Evolutionary conservation across 2,329 filamentous ascomycete genomes (phyloP), one percentile per base, ranked within the genome.

Genomic region (Botrytis pseudocinerea): DNA sequence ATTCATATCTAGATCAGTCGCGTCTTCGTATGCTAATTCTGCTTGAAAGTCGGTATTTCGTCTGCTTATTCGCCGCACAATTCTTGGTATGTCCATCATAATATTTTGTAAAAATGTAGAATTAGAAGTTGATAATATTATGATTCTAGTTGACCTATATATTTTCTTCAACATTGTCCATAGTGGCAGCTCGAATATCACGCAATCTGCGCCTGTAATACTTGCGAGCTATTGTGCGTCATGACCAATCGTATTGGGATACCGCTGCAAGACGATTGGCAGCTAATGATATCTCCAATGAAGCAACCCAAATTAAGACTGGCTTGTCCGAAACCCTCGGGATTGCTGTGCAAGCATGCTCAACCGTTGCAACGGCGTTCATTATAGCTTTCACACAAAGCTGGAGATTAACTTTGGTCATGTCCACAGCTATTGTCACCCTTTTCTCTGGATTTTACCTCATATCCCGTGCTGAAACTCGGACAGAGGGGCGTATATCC

Each of bases 361-460:
- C 40, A 44, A 65, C 40, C 38, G 46, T 69, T 28, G 8, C 44
- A 25, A 51, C 40, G 48, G 63, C 63, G 20, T 65, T 65, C 22
- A 32, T 65, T 20, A 44, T 65, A 65, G 63, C 63, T 25, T 65
- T 65, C 63, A 46, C 63, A 10, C 38, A 42, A 32, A 42, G 44
- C 22, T 65, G 40, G 63, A 65, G 44, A 42, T 44, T 65, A 20
- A 65, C 63, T 10, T n/a, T 65, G 18, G 63, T 48, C 65, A 69
- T 48, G 32, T 38, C 46, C 28, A 69, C 46, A 9, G 42, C 32
- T 54, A 22, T 69, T 38, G 16, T 44, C 25, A 32, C 65, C 10
- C 28, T 44, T 69, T 38, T 69, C 18, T n/a, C 32, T 28, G 28
- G 10, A 20, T 4, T 69, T 9, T 38, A 20, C 16, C 48, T 69